Evolutionary conservation across 23 red algal species (phyloP).

Genomic region (Gracilaria caudata): DNA sequence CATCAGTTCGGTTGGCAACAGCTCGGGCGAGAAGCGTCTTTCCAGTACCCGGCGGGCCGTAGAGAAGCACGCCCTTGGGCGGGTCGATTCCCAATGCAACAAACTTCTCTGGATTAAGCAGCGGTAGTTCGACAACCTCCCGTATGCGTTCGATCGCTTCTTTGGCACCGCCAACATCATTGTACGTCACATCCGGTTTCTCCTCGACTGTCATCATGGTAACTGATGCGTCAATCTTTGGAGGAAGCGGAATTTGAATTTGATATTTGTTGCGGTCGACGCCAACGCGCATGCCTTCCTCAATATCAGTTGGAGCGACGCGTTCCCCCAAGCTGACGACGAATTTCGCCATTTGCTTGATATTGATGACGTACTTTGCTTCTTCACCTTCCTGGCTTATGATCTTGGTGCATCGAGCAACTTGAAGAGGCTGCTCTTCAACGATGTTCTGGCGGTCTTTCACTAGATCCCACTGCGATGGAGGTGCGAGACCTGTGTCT

Average conservation of each 20-base stretch:
- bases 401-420: conserved; percentile 99
- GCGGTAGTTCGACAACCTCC: conserved; percentile 97
- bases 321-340: conserved; percentile 94
- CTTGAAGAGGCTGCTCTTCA: conserved; percentile 98
- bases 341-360: conserved; percentile 99
- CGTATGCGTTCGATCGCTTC: conserved; percentile 97
- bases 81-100: conserved; percentile 97
- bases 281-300: conserved; percentile 99
- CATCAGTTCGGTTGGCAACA: conserved; percentile 98
- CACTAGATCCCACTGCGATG: conserved; percentile 94
- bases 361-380: conserved; percentile 97
- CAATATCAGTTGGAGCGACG: conserved; percentile 98
- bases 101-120: conserved; percentile 98
- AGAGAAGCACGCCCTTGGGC: conserved; percentile 97
- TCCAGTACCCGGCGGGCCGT: conserved; percentile 97
- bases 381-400: conserved; percentile 84
- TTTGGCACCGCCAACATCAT: conserved; percentile 94
- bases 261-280: conserved; percentile 99
- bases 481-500: conserved; percentile 95
- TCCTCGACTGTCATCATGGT: conserved; percentile 99
- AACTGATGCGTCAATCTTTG: conserved; percentile 96
- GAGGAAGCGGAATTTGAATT: conserved; percentile 99
- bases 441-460: conserved; percentile 95
- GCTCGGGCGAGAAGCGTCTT: conserved; percentile 98
- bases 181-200: conserved; percentile 98